phyloP scores from a whole-genome alignment of 345 rosid species.

The Euphorbia tirucalli region DNA sequence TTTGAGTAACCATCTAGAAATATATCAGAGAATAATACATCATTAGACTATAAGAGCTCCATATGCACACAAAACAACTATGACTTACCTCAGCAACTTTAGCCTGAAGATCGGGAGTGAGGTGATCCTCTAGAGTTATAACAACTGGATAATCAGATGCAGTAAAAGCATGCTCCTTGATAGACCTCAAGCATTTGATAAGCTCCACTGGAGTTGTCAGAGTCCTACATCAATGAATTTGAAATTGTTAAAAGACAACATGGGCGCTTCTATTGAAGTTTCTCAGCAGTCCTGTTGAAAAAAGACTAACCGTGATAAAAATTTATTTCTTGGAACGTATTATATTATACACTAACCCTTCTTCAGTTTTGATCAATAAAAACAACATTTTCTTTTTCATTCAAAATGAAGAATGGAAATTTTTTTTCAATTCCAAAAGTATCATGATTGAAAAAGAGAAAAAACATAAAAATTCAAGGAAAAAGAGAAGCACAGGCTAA shows the following conservation, averaged over 20 bases:
- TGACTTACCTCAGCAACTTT: slow-evolving; percentile 74
- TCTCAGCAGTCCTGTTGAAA: not conserved
- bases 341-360: not conserved
- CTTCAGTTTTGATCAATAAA: not conserved
- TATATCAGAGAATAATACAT: slow-evolving; percentile 19
- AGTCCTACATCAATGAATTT: slow-evolving; percentile 49
- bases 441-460: not conserved
- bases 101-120: slow-evolving; percentile 75
- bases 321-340: not conserved
- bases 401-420: not conserved
- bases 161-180: slow-evolving; percentile 67
- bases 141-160: slow-evolving; percentile 85
- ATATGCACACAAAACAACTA: not conserved
- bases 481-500: not conserved
- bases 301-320: not conserved
- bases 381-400: not conserved
- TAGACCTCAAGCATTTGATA: slow-evolving; percentile 65
- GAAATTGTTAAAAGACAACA: not conserved
- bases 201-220: slow-evolving; percentile 78
- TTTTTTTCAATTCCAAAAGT: not conserved
- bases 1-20: slow-evolving; percentile 69
- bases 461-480: not conserved
- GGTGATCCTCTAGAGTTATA: slow-evolving; percentile 96
- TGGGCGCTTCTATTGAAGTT: not conserved
- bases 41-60: slow-evolving; percentile 7